Conservation (phyloP, 2,329 filamentous ascomycete species). For the Verticillium nubilum region DNA sequence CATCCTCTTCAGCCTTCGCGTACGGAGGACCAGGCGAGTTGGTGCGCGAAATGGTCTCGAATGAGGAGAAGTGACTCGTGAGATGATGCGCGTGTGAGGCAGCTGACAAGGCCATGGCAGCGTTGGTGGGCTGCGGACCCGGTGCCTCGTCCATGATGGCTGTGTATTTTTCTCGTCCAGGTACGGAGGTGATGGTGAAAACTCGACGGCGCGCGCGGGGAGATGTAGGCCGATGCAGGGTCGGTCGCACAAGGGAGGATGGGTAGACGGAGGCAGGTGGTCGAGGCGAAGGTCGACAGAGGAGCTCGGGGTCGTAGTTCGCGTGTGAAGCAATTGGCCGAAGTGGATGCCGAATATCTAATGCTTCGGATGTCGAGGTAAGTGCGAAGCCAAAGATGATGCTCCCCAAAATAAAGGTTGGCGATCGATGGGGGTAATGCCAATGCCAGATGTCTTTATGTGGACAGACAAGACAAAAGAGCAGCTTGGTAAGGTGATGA, state of each 20-base stretch:
- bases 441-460: neutral
- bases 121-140: slow-evolving; percentile 28
- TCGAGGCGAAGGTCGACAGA: neutral
- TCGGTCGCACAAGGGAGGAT: slow-evolving; percentile 3
- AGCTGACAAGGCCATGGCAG: slow-evolving; percentile 19
- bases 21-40: slow-evolving; percentile 72
- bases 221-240: neutral
- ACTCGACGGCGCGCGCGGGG: neutral
- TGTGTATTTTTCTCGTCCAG: neutral
- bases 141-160: slow-evolving; percentile 24
- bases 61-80: slow-evolving; percentile 31
- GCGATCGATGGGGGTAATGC: neutral
- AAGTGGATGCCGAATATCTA: neutral
- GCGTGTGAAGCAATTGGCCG: neutral
- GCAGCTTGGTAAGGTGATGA: neutral
- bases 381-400: neutral
- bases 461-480: neutral
- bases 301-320: neutral
- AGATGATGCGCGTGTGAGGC: slow-evolving; percentile 32
- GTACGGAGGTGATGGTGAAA: neutral
- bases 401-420: neutral
- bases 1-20: slow-evolving; percentile 41
- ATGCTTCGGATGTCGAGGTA: neutral
- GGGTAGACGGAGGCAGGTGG: neutral
- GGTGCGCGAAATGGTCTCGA: slow-evolving; percentile 74